Evolutionary conservation across 129 eudicot genomes (phyloP), one percentile per base, ranked within the genome.

Genomic region (Glebionis coronaria): DNA sequence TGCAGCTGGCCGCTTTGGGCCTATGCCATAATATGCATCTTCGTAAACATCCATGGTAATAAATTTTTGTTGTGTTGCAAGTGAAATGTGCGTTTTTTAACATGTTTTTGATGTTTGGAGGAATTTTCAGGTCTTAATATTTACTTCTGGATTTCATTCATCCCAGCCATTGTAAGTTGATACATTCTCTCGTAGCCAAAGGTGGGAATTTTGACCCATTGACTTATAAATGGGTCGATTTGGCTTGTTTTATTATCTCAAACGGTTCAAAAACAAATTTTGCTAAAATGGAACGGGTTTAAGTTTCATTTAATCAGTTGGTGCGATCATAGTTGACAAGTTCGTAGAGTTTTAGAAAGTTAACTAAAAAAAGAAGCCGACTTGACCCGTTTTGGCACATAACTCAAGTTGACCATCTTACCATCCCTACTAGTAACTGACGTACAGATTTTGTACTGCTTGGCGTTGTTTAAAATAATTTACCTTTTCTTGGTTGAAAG

Each of bases 1-100:
- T 77, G 88, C 94, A 94, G 99, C 78, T 94, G 99, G 97, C 95
- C 93, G 16, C 95, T 94, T 12, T 94, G 99, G 99, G 99, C 79
- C 35, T 94, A 94, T 76, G 94, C 97, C 65, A 90, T 94, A 70
- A 53, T 94, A 23, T 89, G 97, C 88, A 94, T 94, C 81, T 84
- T 83, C 73, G 63, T 94, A 59, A 94, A 94, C 71, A 59, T 94
- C 58, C 99, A 90, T 53, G 99, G 99, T 93, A 93, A 77, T 27
- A 35, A 12, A 18, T 46, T 54, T 67, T 20, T 3, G 13, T 2
- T 25, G 11, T 47, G 50, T 51, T 16, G 11, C 13, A 63, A 63
- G 35, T 57, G 1, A 50, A 50, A 19, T 21, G 15, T 44, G 3
- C 53, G 16, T 3, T 9, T 63, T 45, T 44, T 31, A 11, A 66